Evolutionary conservation across 768 basidiomycete species (phyloP).

Genomic region (Heimioporus sp.): DNA sequence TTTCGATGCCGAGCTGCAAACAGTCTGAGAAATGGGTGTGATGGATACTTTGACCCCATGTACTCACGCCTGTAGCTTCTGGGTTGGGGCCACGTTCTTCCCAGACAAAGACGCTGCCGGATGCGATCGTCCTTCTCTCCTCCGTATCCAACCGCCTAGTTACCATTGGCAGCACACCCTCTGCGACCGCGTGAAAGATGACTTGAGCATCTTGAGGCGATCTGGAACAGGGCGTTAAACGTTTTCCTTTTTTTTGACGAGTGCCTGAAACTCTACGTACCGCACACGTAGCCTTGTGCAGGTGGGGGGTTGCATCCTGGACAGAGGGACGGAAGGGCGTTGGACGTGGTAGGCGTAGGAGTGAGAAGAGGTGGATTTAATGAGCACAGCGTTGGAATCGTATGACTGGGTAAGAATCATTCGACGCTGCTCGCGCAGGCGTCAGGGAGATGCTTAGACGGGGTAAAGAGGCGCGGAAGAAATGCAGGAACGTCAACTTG

Average conservation of each 20-base stretch:
- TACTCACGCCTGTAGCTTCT: conserved; percentile 62
- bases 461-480: conserved; percentile 6
- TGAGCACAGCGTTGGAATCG: conserved; percentile 20
- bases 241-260: neutral
- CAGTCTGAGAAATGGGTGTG: conserved; percentile 6
- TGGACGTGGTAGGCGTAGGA: conserved; percentile 18
- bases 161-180: conserved; percentile 60
- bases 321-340: conserved; percentile 9
- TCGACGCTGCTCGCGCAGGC: conserved; percentile 17
- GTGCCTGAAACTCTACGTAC: conserved; percentile 13
- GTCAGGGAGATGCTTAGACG: conserved; percentile 9
- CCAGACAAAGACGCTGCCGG: conserved; percentile 81
- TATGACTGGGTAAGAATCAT: conserved; percentile 26
- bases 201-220: conserved; percentile 65
- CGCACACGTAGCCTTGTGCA: conserved; percentile 59
- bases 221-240: conserved; percentile 24
- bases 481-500: conserved; percentile 13
- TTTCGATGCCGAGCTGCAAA: conserved; percentile 65
- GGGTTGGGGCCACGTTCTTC: conserved; percentile 71
- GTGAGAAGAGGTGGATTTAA: conserved; percentile 28
- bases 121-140: conserved; percentile 65
- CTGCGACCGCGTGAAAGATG: conserved; percentile 71
- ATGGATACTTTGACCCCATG: conserved; percentile 1
- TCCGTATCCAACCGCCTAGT: conserved; percentile 72
- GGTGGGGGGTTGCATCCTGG: conserved; percentile 65